Percentiles rank a stretch among this genome's conserved stretches.
Conservation (phyloP, 164 flowering plant genomes). For the Piper longum region DNA sequence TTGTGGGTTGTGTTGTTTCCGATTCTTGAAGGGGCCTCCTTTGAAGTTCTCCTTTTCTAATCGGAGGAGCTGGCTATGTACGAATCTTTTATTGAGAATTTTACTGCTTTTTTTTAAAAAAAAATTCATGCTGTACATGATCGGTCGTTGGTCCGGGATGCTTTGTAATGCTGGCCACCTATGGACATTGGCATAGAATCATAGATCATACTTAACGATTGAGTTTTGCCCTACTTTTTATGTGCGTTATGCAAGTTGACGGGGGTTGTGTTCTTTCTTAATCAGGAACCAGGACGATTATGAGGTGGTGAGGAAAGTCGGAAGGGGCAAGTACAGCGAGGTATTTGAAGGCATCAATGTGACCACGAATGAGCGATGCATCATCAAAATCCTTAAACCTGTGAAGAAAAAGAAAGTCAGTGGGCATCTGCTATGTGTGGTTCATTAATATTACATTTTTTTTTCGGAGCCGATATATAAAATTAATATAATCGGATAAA, state of each 20-base stretch:
- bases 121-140: neutral
- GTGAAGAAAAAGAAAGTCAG: slow-evolving; percentile 73
- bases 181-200: too few species aligned
- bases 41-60: too few species aligned
- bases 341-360: slow-evolving; percentile 52
- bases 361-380: slow-evolving; percentile 38
- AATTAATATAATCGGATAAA: too few species aligned
- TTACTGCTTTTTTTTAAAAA: too few species aligned
- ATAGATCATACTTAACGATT: too few species aligned
- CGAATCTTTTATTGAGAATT: neutral
- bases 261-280: neutral
- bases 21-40: neutral
- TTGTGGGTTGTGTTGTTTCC: slow-evolving; percentile 1
- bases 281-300: slow-evolving; percentile 57
- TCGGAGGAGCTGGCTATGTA: neutral
- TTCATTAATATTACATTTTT: too few species aligned
- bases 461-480: too few species aligned
- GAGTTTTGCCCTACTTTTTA: too few species aligned
- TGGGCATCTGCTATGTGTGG: neutral
- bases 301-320: slow-evolving; percentile 57
- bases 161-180: too few species aligned
- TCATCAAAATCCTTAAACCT: slow-evolving; percentile 72
- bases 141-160: too few species aligned
- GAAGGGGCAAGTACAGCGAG: slow-evolving; percentile 65
- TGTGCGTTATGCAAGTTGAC: neutral